These are phyloP conservation scores for Alternaria triticimaculans DNA, from an alignment of 2,329 filamentous ascomycete species.

Conservation along the genomic window DNA sequence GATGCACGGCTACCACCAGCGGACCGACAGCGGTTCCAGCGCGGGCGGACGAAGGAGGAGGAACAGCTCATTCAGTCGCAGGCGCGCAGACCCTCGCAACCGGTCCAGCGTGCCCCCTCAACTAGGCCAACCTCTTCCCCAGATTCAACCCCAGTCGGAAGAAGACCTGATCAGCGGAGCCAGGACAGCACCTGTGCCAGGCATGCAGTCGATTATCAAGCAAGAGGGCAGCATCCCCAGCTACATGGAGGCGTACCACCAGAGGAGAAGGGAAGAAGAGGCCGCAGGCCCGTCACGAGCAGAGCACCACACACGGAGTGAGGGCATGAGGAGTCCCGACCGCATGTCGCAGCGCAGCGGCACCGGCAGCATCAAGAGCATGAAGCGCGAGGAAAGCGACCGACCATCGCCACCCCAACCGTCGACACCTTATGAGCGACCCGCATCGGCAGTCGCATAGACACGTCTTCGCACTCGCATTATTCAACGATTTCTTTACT, in stretches of 20 bases:
- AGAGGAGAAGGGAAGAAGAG: conserved; percentile 41
- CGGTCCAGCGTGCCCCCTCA: conserved; percentile 47
- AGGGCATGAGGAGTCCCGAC: conserved; percentile 42
- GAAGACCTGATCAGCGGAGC: conserved; percentile 44
- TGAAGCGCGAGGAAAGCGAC: conserved; percentile 42
- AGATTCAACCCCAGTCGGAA: conserved; percentile 41
- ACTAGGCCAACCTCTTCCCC: conserved; percentile 40
- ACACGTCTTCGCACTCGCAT: not conserved
- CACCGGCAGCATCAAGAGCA: conserved; percentile 43
- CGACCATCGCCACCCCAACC: conserved; percentile 23
- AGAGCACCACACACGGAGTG: conserved; percentile 36
- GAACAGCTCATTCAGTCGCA: conserved; percentile 44
- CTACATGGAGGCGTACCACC: conserved; percentile 42
- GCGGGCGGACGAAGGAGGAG: conserved; percentile 34
- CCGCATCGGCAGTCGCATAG: conserved; percentile 9
- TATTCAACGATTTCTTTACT: conserved; percentile 1
- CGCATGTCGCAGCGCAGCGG: conserved; percentile 43
- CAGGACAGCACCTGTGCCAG: conserved; percentile 43
- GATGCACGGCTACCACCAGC: conserved; percentile 42
- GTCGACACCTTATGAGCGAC: conserved; percentile 20
- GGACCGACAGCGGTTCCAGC: conserved; percentile 42
- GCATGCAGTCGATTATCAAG: conserved; percentile 37
- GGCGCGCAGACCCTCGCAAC: conserved; percentile 39
- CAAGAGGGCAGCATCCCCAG: conserved; percentile 34
- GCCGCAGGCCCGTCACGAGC: conserved; percentile 22